Evolutionary conservation across 2,329 filamentous ascomycete species (phyloP), one percentile per base, ranked within the genome.

Genomic region (Dryadomyces sulphureus): DNA sequence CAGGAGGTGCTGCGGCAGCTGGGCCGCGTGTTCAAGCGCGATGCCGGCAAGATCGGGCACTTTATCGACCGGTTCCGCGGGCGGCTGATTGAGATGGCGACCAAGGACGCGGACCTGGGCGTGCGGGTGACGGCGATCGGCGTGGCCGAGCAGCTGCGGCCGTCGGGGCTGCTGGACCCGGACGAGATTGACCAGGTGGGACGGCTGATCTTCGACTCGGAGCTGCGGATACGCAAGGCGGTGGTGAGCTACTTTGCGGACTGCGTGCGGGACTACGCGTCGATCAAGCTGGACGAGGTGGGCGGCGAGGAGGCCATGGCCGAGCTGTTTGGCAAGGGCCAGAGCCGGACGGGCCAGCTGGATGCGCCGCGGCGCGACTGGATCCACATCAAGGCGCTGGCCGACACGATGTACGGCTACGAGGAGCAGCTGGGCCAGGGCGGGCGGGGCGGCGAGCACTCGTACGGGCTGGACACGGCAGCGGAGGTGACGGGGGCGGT

Each of bases 21-120:
- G 14, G 72, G 77, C 20, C 79, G 76, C 48, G 72, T 98, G 5
- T 90, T 93, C 63, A 81, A 79, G 56, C 79, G 85, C 48, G 80
- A 85, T 53, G 79, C 88, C 45, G 87, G 87, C 58, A 77, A 93
- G 52, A 68, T 98, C 45, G 84, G 87, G 48, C 85, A 88, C 49
- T 98, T 96, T 56, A 94, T 93, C 32, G 92, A 96, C 60, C 76
- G 88, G 41, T 98, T 96, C 62, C 76, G 89, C 42, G 71, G 81
- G 6, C 79, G 92, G 24, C 70, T 98, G 35, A 82, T 96, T 22
- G 92, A 98, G 64, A 95, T 98, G 69, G 89, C 89, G 1, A 86
- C 83, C 7, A 77, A 79, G 50, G 92, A 98, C 61, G 75, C 82
- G 0, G 92, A 98, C 54, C 68, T 83, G 14, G 74, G 73, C 45